A percentile compares a stretch with the other conserved stretches of the same genome.
Conservation (phyloP, 108 stramenopile genomes). For the Epithemia pelagica region DNA sequence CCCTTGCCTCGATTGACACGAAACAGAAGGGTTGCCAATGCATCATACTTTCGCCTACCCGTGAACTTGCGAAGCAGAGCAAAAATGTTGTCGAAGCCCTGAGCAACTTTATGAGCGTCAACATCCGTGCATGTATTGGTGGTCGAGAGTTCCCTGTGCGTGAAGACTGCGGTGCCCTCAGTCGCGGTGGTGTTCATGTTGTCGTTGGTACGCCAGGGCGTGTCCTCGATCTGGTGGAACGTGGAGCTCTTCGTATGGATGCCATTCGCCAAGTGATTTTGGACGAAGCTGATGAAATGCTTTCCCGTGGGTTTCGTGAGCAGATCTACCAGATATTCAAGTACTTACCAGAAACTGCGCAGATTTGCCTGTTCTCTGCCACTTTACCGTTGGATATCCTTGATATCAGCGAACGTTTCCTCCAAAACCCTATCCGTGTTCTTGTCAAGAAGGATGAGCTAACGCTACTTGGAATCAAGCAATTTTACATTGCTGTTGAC, state of each 20-base stretch:
- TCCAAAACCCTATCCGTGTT: conserved; percentile 98
- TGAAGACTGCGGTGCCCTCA: conserved; percentile 98
- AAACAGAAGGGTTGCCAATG: conserved; percentile 91
- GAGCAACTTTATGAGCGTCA: conserved; percentile 97
- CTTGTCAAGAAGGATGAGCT: conserved; percentile 99
- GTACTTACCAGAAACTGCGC: conserved; percentile 97
- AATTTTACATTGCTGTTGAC: conserved; percentile 99
- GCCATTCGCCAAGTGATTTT: conserved; percentile 93
- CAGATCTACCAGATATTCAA: conserved; percentile 99
- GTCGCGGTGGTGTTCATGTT: conserved; percentile 93
- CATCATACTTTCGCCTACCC: conserved; percentile 96
- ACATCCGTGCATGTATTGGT: conserved; percentile 98
- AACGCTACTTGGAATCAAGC: conserved; percentile 99
- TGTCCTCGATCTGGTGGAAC: conserved; percentile 99
- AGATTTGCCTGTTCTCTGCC: conserved; percentile 98
- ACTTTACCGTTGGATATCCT: conserved; percentile 99
- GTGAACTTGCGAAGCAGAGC: conserved; percentile 99
- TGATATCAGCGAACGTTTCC: conserved; percentile 97
- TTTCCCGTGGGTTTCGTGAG: conserved; percentile 99
- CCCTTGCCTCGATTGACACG: conserved; percentile 93
- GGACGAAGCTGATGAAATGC: conserved; percentile 99
- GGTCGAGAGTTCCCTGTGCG: conserved; percentile 93
- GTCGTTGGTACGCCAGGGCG: conserved; percentile 99
- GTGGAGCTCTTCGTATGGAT: conserved; percentile 91
- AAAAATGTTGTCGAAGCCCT: conserved; percentile 98